Percentiles rank a stretch among this genome's conserved stretches.
Conservation (phyloP, 2,329 filamentous ascomycete genomes). For the Hypoxylon sp. region DNA sequence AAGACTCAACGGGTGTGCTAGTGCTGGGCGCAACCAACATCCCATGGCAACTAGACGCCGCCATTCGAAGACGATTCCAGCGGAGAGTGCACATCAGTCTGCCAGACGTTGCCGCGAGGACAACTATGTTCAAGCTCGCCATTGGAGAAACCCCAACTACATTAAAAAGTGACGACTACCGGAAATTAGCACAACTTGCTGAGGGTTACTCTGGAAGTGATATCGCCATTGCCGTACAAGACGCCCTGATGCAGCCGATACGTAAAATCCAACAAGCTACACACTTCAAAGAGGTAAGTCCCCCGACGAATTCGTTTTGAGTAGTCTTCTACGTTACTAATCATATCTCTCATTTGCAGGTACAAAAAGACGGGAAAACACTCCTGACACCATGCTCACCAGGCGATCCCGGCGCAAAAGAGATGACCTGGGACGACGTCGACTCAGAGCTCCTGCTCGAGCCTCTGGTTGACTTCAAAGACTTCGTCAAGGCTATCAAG, state of each 20-base stretch:
- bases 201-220: constrained; percentile 97
- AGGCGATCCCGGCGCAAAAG: constrained; percentile 85
- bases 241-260: constrained; percentile 97
- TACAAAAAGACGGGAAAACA: constrained; percentile 75
- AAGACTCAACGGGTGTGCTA: constrained; percentile 92
- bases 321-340: neutral
- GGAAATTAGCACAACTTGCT: constrained; percentile 82
- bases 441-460: constrained; percentile 88
- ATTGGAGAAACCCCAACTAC: constrained; percentile 95
- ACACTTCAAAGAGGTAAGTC: constrained; percentile 90
- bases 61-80: constrained; percentile 96
- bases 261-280: constrained; percentile 97
- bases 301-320: neutral
- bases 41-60: constrained; percentile 97
- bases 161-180: constrained; percentile 82
- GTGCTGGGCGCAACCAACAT: constrained; percentile 98
- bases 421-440: constrained; percentile 95
- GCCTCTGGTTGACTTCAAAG: constrained; percentile 87
- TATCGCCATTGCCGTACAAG: constrained; percentile 95
- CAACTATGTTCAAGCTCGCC: constrained; percentile 94
- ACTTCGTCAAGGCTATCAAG: constrained; percentile 94
- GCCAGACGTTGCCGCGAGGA: constrained; percentile 87
- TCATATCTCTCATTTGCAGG: constrained; percentile 61
- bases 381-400: constrained; percentile 94
- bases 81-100: constrained; percentile 95